Conservation (phyloP, 1,139 yeast species). For the Fermentozyma sake region DNA sequence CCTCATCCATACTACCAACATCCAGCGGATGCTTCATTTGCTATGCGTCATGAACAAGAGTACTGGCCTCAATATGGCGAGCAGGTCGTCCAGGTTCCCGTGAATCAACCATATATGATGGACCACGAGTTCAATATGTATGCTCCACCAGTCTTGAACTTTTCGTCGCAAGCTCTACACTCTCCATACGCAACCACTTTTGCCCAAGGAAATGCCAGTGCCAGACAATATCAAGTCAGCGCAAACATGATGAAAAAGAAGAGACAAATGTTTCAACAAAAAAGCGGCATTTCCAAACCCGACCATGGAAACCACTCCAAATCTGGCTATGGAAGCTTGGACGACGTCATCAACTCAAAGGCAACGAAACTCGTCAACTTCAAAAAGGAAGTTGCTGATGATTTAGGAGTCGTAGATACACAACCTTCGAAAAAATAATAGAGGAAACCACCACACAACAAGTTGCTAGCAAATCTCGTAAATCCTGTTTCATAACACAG, state of each 20-base stretch:
- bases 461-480: too few species aligned
- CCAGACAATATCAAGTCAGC: constrained; percentile 21
- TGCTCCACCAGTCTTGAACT: constrained; percentile 12
- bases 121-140: constrained; percentile 12
- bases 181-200: too few species aligned
- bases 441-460: too few species aligned
- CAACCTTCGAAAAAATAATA: too few species aligned
- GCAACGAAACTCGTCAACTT: constrained; percentile 13
- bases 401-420: too few species aligned
- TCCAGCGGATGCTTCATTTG: constrained; percentile 7
- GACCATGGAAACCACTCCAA: constrained; percentile 3
- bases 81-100: constrained; percentile 9
- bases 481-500: too few species aligned
- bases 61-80: constrained; percentile 18
- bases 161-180: constrained; percentile 1
- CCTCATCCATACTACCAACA: constrained; percentile 9
- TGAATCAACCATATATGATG: constrained; percentile 12
- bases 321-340: constrained; percentile 8
- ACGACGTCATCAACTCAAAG: constrained; percentile 14
- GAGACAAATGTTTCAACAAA: constrained; percentile 15
- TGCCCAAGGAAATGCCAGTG: constrained; percentile 10
- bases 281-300: constrained; percentile 10
- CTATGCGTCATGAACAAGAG: constrained; percentile 17
- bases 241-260: constrained; percentile 25
- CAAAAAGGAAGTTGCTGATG: constrained; percentile 10